Conservation (phyloP, 208 protist genomes). For the Leishmania tarentolae region DNA sequence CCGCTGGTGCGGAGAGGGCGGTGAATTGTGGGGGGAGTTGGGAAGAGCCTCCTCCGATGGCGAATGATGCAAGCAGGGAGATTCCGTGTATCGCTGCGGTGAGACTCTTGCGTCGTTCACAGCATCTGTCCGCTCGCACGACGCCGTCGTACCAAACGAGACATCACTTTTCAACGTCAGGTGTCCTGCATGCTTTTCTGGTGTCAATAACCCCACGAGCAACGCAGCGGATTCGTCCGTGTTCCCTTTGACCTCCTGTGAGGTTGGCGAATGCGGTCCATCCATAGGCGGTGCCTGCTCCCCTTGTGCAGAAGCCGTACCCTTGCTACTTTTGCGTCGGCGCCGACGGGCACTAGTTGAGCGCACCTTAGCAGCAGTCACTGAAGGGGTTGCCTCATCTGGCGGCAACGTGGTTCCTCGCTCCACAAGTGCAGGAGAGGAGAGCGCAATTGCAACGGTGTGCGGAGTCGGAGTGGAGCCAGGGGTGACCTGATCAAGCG, state of each 20-base stretch:
- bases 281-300: neutral
- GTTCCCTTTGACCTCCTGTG: neutral
- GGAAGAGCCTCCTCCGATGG: constrained; percentile 13
- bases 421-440: neutral
- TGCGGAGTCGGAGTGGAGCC: neutral
- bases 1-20: constrained; percentile 5
- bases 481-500: neutral
- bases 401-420: neutral
- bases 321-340: constrained; percentile 4
- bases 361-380: neutral
- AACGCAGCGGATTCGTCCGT: neutral
- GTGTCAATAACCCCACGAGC: constrained; percentile 7
- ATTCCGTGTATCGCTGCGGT: constrained; percentile 6
- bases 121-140: neutral
- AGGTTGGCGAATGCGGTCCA: neutral
- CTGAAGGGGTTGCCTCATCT: neutral
- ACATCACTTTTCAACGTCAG: neutral
- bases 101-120: neutral
- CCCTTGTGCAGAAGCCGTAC: neutral
- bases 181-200: constrained; percentile 9
- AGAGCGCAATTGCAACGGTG: neutral
- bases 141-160: constrained; percentile 5
- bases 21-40: constrained; percentile 2
- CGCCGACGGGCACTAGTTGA: constrained; percentile 12
- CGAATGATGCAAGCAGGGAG: constrained; percentile 7